Conservation (phyloP, 192 early-diverging fungal genomes). For the Backusella circina region DNA sequence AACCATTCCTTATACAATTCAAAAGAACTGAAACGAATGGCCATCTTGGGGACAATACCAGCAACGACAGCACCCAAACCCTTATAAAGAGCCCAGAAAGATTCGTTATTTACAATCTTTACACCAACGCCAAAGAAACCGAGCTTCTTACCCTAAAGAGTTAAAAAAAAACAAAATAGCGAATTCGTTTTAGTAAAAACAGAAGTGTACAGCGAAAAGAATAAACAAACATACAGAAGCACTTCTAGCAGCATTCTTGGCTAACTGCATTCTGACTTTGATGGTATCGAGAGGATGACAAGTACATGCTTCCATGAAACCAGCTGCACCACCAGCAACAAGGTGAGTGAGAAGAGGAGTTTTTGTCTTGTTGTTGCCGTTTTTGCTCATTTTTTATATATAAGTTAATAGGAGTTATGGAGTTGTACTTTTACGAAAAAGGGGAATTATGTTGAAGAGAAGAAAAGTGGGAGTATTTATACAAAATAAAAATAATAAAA, state of each 20-base stretch:
- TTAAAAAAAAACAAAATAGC: neutral
- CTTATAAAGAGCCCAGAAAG: constrained; percentile 90
- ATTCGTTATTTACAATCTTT: constrained; percentile 84
- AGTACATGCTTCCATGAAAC: constrained; percentile 84
- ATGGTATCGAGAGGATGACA: constrained; percentile 97
- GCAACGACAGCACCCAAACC: constrained; percentile 94
- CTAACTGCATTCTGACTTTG: constrained; percentile 96
- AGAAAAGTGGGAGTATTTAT: neutral
- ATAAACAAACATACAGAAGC: constrained; percentile 43
- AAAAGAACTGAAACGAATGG: constrained; percentile 96
- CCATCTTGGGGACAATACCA: constrained; percentile 99
- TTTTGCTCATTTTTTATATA: constrained; percentile 22
- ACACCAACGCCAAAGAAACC: constrained; percentile 82
- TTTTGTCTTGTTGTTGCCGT: constrained; percentile 10
- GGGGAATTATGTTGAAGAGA: constrained; percentile 3
- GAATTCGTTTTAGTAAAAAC: neutral
- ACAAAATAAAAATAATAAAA: constrained; percentile 13
- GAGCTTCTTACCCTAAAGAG: constrained; percentile 39
- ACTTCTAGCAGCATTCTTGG: constrained; percentile 58
- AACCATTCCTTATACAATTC: constrained; percentile 87
- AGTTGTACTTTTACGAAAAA: constrained; percentile 4
- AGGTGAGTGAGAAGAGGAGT: constrained; percentile 61
- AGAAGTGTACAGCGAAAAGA: neutral
- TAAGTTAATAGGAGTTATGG: neutral
- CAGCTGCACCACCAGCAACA: constrained; percentile 86